Base-by-base conservation (phyloP, 306 rosid species). In the Quercus agrifolia region DNA sequence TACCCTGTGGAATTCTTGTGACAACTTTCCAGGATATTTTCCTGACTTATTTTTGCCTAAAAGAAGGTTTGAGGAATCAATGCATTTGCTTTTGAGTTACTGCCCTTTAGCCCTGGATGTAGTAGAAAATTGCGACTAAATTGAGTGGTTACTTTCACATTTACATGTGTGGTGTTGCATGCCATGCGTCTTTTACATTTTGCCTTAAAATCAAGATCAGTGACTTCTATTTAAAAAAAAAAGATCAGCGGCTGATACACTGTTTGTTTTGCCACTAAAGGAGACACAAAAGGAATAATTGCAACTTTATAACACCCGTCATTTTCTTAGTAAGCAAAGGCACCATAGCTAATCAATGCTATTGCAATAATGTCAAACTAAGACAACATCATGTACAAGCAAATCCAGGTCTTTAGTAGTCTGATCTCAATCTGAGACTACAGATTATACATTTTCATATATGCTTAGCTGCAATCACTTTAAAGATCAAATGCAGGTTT, bases 1-100 rank as follows among this genome's bases (percentile, higher is more conserved):
- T 56, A 21, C 59, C 71, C 74, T 56, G 58, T 79, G 54, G 41
- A 52, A 38, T 63, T 80, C 23, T 27, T 41, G 75, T 74, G 59
- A 73, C 38, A 27, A 44, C 79, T 35, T 73, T 59, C 33, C 27
- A 11, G 66, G 66, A 21, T 21, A 5, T 23, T 59, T 21, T 23
- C 17, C 17, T 9, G 13, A 59, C 30, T 59, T 59, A 9, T 59
- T 59, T 59, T 23, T 23, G 17, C 33, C 66, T 23, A 28, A 21
- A 11, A 59, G 66, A 27, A 11, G 66, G 17, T 23, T 59, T 59
- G 18, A 59, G 66, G 28, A 57, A 59, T 59, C 66, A 23, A 11
- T 59, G 30, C 31, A 21, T 59, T 11, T 23, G 23, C 33, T 59
- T 23, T 12, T 59, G 66, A 59, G 27, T 59, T 20, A 59, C 66